These are phyloP conservation scores for Trifolium repens DNA, from an alignment of 306 rosid species.

Conservation along the genomic window DNA sequence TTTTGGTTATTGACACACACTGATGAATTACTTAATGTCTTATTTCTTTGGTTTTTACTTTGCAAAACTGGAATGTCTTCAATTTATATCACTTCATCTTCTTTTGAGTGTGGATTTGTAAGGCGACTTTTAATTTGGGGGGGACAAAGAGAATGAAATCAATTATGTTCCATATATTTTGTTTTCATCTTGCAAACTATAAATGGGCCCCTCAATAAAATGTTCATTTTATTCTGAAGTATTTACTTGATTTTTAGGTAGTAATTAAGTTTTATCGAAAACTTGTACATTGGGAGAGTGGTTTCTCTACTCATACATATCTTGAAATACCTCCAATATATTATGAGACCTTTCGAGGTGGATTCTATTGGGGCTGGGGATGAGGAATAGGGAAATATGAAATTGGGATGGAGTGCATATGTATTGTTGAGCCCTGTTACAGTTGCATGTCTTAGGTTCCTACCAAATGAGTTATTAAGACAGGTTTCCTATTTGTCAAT, in stretches of 20 bases:
- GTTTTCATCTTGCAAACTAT: constrained; percentile 4
- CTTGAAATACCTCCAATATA: not conserved
- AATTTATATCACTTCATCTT: constrained; percentile 1
- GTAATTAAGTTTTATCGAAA: not conserved
- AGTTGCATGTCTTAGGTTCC: not conserved
- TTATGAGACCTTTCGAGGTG: not conserved
- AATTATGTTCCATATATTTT: not conserved
- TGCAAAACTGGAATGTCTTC: constrained; percentile 8
- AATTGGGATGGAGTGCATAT: constrained; percentile 4
- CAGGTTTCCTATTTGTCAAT: no score
- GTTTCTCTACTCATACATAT: no score
- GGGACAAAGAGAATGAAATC: no score
- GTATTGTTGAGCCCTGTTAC: not conserved
- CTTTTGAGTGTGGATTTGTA: no score
- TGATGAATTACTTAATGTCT: constrained; percentile 8
- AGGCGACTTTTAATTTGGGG: no score
- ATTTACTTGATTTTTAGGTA: not conserved
- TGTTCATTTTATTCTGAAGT: not conserved
- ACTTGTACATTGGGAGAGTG: not conserved
- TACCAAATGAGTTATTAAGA: no score
- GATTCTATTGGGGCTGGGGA: not conserved
- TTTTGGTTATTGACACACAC: constrained; percentile 17
- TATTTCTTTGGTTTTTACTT: constrained; percentile 17
- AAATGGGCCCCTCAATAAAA: not conserved
- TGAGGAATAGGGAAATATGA: not conserved